Base-by-base conservation (phyloP, 2,329 filamentous ascomycete species). In the Calycina marina region DNA sequence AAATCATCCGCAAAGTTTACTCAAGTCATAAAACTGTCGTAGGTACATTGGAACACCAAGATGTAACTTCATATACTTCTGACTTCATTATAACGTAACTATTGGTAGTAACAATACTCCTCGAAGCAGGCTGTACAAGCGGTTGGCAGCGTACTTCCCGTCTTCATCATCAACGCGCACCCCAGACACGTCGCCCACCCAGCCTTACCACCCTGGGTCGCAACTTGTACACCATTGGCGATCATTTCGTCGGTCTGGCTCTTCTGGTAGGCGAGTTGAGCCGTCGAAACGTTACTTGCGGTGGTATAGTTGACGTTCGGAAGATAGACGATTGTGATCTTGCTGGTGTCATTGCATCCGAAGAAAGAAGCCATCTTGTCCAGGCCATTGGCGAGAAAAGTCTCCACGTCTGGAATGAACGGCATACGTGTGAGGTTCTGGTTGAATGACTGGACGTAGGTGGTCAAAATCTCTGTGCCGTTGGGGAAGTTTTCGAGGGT, bases 301-400 rank as follows among this genome's bases (percentile, higher is more conserved):
- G 46, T 55, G 0, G 38, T 54, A 34, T 56, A 62, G 9, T 53
- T 43, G 6, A 46, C 43, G 37, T 66, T 66, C 2, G 62, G 63
- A 22, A 66, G 38, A 29, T 47, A 49, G 4, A 48, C 31, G 6
- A 50, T 44, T 15, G 18, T 50, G 3, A 41, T 18, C 14, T 45
- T 45, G n/a, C 28, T 30, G 1, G 24, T 5, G 40, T 56, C 49
- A 14, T 41, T 30, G 14, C 62, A 65, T 11, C 62, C 62, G 34
- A 65, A 65, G 43, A 66, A 59, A 10, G 57, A 39, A 0, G 50
- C 39, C 13, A 30, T 33, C 3, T 28, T 42, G 11, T 45, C 44
- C 2, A 49, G 29, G 0, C 40, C 40, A 26, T 42, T 6, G 5
- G 60, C 41, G 36, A 62, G 55, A 5, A 53, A 56, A 1, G 44